phyloP scores from a whole-genome alignment of 352 stramenopile species.

The Globisporangium yorkense region DNA sequence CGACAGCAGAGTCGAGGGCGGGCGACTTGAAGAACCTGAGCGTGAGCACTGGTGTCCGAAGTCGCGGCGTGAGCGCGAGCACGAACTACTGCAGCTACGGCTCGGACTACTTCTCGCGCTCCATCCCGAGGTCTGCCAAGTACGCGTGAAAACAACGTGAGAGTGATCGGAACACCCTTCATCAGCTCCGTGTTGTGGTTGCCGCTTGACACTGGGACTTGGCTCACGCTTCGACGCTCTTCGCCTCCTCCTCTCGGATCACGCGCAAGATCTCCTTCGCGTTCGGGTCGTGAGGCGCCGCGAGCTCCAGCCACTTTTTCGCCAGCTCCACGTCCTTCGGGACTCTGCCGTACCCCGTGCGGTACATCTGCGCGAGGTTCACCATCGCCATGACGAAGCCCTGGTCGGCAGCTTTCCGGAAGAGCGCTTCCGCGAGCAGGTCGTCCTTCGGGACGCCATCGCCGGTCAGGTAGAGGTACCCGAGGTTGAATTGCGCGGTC shows the following conservation, averaged over 20 bases:
- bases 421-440: slow-evolving; percentile 64
- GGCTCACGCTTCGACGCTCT: neutral
- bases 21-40: neutral
- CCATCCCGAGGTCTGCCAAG: slow-evolving; percentile 5
- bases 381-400: slow-evolving; percentile 87
- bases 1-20: neutral
- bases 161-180: neutral
- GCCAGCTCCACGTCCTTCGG: slow-evolving; percentile 54
- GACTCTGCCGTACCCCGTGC: slow-evolving; percentile 57
- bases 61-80: slow-evolving; percentile 1
- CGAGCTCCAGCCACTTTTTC: slow-evolving; percentile 70
- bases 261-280: slow-evolving; percentile 66
- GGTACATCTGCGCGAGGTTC: slow-evolving; percentile 84
- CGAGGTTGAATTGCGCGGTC: slow-evolving; percentile 76
- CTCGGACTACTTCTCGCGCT: slow-evolving; percentile 5
- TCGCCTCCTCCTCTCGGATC: slow-evolving; percentile 17
- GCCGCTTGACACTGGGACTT: neutral
- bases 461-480: slow-evolving; percentile 61
- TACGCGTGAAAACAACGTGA: slow-evolving; percentile 4
- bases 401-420: slow-evolving; percentile 65
- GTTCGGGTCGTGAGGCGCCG: slow-evolving; percentile 66
- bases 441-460: slow-evolving; percentile 51
- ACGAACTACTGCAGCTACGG: slow-evolving; percentile 3
- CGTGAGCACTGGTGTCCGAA: neutral
- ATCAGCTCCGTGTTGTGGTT: neutral